phyloP scores from a whole-genome alignment of 805 yeast species.

The Candida broadrunensis region DNA sequence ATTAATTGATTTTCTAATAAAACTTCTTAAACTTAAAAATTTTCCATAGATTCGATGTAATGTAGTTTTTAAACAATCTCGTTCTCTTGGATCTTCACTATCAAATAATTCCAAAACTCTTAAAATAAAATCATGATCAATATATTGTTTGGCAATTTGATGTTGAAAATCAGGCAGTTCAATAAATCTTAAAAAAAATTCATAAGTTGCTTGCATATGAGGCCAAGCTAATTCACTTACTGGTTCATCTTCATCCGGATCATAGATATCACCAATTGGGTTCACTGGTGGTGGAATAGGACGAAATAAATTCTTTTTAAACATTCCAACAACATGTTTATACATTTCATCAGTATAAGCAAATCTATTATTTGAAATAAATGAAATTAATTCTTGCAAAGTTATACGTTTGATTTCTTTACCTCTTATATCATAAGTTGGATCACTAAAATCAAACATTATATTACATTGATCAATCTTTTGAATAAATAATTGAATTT shows the following conservation, averaged over 20 bases:
- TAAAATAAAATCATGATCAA: conserved; percentile 86
- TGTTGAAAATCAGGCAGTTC: conserved; percentile 95
- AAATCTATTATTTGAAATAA: conserved; percentile 77
- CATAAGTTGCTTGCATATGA: conserved; percentile 96
- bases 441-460: conserved; percentile 91
- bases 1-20: conserved; percentile 85
- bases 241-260: conserved; percentile 99
- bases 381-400: conserved; percentile 84
- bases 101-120: conserved; percentile 85
- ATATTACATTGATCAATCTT: conserved; percentile 94
- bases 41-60: conserved; percentile 95
- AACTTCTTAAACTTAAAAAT: conserved; percentile 83
- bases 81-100: conserved; percentile 93
- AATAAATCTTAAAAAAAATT: conserved; percentile 86
- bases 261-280: conserved; percentile 93
- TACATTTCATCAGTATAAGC: conserved; percentile 90
- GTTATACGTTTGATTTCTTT: conserved; percentile 89
- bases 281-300: conserved; percentile 98
- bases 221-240: conserved; percentile 97
- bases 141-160: conserved; percentile 86
- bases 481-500: conserved; percentile 73
- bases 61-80: conserved; percentile 93
- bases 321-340: conserved; percentile 84
- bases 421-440: conserved; percentile 86
- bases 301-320: conserved; percentile 81